Percentiles rank a stretch among this genome's conserved stretches.
phyloP scores from a whole-genome alignment of 2,329 filamentous ascomycete species.

The Teratosphaeria gauchensis region DNA sequence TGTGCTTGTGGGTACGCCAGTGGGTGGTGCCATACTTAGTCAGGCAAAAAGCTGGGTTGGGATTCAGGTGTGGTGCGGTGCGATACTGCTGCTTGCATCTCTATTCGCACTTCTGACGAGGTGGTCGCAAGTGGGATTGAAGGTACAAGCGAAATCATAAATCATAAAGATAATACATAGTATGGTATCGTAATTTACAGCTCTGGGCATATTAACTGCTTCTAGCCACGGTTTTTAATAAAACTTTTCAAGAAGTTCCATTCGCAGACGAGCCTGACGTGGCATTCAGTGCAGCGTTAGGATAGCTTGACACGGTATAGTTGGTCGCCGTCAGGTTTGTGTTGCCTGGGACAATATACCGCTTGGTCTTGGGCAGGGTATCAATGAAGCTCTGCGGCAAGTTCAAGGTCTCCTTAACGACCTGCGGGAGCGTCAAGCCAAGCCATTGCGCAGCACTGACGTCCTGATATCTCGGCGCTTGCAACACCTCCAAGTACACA shows the following conservation, averaged over 20 bases:
- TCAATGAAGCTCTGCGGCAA: conserved; percentile 23
- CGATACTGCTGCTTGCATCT: conserved; percentile 4
- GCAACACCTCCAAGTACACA: conserved; percentile 47
- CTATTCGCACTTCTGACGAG: conserved; percentile 11
- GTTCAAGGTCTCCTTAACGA: conserved; percentile 26
- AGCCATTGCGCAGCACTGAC: conserved; percentile 51
- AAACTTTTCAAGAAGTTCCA: background rate
- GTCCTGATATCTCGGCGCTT: conserved; percentile 43
- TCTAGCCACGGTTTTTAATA: too few species aligned
- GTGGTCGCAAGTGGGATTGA: conserved; percentile 7
- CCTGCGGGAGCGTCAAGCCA: conserved; percentile 37
- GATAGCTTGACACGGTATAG: conserved; percentile 18
- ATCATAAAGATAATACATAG: background rate
- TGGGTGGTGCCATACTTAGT: conserved; percentile 9
- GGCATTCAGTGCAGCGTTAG: background rate
- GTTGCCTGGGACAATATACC: conserved; percentile 30
- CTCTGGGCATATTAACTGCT: too few species aligned
- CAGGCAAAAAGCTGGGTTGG: conserved; percentile 8
- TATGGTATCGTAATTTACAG: too few species aligned
- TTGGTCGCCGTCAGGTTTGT: conserved; percentile 28
- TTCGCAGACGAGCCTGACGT: background rate
- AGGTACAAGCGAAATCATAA: background rate
- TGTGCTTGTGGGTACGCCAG: conserved; percentile 13
- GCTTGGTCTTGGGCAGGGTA: conserved; percentile 29
- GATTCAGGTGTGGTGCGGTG: conserved; percentile 12